Conservation (phyloP, 805 yeast species). For the Myxozyma mucilagina region DNA sequence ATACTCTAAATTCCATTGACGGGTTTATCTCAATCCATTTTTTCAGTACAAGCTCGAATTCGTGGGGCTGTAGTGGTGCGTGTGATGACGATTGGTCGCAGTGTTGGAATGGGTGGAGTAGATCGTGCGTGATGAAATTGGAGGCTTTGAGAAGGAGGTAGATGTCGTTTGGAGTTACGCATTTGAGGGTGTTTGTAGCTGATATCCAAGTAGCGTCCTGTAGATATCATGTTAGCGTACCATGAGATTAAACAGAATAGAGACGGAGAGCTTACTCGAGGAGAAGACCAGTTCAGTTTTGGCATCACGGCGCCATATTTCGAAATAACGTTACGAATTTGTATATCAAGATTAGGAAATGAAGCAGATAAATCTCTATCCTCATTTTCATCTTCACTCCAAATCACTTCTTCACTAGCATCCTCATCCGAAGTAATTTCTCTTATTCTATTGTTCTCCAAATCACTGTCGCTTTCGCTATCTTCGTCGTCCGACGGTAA, state of each 20-base stretch:
- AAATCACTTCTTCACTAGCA: constrained; percentile 2
- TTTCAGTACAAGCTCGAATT: constrained; percentile 66
- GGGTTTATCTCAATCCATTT: constrained; percentile 86
- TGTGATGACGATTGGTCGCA: constrained; percentile 32
- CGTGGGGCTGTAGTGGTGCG: neutral
- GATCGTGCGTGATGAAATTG: constrained; percentile 82
- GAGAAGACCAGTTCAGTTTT: constrained; percentile 95
- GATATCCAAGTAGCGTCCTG: constrained; percentile 90
- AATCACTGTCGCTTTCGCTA: too few species aligned
- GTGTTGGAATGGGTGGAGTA: constrained; percentile 66
- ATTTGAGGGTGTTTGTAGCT: constrained; percentile 71
- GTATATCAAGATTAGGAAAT: constrained; percentile 62
- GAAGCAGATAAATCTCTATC: constrained; percentile 48
- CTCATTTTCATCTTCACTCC: constrained; percentile 29
- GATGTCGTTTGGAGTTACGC: constrained; percentile 69
- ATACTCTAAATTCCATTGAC: constrained; percentile 86
- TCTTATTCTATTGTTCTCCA: constrained; percentile 29
- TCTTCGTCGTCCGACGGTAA: constrained; percentile 52
- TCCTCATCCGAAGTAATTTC: constrained; percentile 24
- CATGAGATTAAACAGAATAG: neutral
- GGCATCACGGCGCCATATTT: constrained; percentile 70
- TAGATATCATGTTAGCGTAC: neutral
- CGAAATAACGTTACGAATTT: constrained; percentile 49
- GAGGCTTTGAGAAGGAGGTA: constrained; percentile 83
- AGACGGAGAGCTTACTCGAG: constrained; percentile 44